Base-by-base conservation (phyloP, 2,329 filamentous ascomycete genomes). In the Myriosclerotinia scirpicola region DNA sequence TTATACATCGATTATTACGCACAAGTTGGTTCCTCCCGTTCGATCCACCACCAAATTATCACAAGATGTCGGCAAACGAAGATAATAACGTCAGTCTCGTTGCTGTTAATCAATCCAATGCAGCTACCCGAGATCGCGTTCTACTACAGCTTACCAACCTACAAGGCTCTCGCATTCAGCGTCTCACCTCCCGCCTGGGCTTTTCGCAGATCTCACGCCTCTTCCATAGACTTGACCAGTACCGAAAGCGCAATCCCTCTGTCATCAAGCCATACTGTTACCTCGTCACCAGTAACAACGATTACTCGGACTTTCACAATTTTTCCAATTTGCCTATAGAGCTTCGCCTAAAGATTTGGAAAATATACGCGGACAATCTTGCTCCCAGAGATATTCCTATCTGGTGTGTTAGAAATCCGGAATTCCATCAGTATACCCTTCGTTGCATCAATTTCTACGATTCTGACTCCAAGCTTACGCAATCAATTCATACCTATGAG, bases 311-410 rank as follows among this genome's bases (percentile, higher is more conserved):
- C n/a, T 59, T 59, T 34, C 40, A 26, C 0, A 20, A 22, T 7
- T 59, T 59, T 14, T 17, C 55, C n/a, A 8, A 36, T 2, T n/a
- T 59, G 34, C 55, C 55, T n/a, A n/a, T 34, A 12, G 55, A 59
- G 26, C 30, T 59, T 36, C 55, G 55, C 11, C 55, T 59, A 2
- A 30, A 59, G 20, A 59, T 59, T n/a, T 59, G 55, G 55, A 42
- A 59, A 12, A 26, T 46, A 2, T 46, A 59, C 30, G 22, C 17
- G 3, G 20, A 46, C 0, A 46, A 44, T n/a, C 5, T 34, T 2
- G 15, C 22, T n/a, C 55, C 55, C 2, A 46, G 55, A 59, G 55
- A 59, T 9, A 15, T 59, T 3, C 55, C 55, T 8, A 40, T 59
- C n/a, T 59, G 55, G 55, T 40, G 55, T 34, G 17, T 59, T 15